Conservation (phyloP, 768 basidiomycete genomes). For the Lentinula guzmanii region DNA sequence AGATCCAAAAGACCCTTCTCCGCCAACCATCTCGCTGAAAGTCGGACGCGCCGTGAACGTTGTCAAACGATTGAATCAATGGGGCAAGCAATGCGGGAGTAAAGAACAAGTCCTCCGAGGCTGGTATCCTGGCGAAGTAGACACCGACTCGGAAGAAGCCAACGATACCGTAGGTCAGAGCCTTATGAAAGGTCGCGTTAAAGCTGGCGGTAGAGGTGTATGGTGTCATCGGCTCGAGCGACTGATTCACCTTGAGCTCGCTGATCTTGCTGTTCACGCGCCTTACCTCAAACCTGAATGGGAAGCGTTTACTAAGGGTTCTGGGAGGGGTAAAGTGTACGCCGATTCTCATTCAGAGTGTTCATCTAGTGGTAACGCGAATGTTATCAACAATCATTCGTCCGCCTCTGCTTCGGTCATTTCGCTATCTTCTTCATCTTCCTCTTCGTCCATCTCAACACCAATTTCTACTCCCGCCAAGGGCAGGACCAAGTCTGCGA, state of each 20-base stretch:
- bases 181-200: conserved; percentile 61
- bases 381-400: neutral
- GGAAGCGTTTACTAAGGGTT: conserved; percentile 24
- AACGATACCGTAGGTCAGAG: conserved; percentile 29
- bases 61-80: conserved; percentile 66
- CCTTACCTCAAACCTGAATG: conserved; percentile 56
- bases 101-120: conserved; percentile 71
- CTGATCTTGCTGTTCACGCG: conserved; percentile 53
- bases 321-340: conserved; percentile 10
- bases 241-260: conserved; percentile 75
- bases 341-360: conserved; percentile 10
- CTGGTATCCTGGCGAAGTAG: conserved; percentile 59
- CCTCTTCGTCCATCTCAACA: neutral
- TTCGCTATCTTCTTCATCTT: neutral
- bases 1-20: neutral
- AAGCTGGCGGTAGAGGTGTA: conserved; percentile 52
- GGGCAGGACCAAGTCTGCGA: neutral
- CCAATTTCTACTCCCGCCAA: neutral
- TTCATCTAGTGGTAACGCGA: neutral
- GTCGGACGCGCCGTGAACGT: conserved; percentile 76
- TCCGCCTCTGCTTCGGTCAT: conserved; percentile 1
- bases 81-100: conserved; percentile 77
- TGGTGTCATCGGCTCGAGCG: conserved; percentile 77
- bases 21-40: conserved; percentile 54
- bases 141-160: conserved; percentile 27